Percentiles rank a stretch among this genome's conserved stretches.
Conservation (phyloP, 2,329 filamentous ascomycete genomes). For the Alternaria triticina region DNA sequence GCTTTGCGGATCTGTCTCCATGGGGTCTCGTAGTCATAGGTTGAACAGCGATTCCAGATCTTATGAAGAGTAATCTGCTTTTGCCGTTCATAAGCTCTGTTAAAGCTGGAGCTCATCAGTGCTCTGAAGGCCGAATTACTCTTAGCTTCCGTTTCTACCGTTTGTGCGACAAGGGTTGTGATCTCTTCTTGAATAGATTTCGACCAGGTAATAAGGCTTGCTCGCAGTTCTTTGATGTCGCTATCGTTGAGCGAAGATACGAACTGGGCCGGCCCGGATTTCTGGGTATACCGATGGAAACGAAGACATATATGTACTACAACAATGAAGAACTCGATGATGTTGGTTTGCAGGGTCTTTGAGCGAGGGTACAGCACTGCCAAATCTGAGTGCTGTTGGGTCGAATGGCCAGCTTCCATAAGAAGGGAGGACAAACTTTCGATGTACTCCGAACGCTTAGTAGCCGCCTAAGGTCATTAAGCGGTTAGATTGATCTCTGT, state of each 20-base stretch:
- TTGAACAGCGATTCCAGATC: not conserved
- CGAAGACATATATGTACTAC: not conserved
- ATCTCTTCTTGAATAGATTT: conserved; percentile 53
- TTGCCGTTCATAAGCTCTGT: not conserved
- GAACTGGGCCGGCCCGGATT: not conserved
- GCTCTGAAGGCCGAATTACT: conserved; percentile 32
- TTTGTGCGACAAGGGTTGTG: conserved; percentile 10
- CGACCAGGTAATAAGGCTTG: not conserved
- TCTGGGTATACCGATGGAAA: not conserved
- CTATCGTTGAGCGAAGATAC: not conserved
- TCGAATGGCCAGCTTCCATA: conserved; percentile 50
- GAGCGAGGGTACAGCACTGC: conserved; percentile 50
- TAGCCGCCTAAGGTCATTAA: conserved; percentile 27
- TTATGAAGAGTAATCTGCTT: not conserved
- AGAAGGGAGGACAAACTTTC: conserved; percentile 50
- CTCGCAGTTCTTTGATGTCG: not conserved
- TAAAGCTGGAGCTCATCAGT: not conserved
- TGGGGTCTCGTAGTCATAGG: not conserved
- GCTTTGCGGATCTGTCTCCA: not conserved
- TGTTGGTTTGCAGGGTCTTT: conserved; percentile 39
- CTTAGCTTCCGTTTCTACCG: conserved; percentile 27
- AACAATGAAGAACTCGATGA: conserved; percentile 42
- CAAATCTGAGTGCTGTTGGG: conserved; percentile 50
- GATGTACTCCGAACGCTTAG: conserved; percentile 41
- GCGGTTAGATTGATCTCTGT: not conserved